These are phyloP conservation scores for Solanum etuberosum DNA, from an alignment of 257 asterid genomes.

Conservation along the genomic window DNA sequence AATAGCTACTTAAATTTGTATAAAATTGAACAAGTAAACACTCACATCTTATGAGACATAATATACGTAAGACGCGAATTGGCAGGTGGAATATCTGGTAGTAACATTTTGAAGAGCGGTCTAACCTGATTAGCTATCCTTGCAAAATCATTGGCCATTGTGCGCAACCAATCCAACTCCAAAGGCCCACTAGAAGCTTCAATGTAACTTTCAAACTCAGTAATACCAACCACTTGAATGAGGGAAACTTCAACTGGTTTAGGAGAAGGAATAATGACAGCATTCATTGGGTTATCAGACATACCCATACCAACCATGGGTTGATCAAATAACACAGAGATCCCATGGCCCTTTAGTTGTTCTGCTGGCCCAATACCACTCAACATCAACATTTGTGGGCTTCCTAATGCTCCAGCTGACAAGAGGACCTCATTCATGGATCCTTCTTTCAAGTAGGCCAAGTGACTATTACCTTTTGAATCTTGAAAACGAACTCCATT, in stretches of 20 bases:
- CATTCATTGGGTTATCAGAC: constrained; percentile 77
- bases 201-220: constrained; percentile 36
- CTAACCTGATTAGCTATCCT: constrained; percentile 37
- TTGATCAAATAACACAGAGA: constrained; percentile 19
- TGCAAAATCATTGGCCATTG: constrained; percentile 12
- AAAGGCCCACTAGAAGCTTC: constrained; percentile 51
- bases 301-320: constrained; percentile 68
- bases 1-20: too few relatives aligned
- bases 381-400: constrained; percentile 72
- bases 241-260: constrained; percentile 44
- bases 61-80: too few relatives aligned
- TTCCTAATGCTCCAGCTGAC: constrained; percentile 80
- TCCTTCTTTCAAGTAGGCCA: constrained; percentile 31
- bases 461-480: constrained; percentile 29
- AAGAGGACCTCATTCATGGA: constrained; percentile 37
- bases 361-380: constrained; percentile 48
- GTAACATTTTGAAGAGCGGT: neutral
- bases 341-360: constrained; percentile 11
- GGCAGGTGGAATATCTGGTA: neutral
- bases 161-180: constrained; percentile 22
- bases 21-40: too few relatives aligned
- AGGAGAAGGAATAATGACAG: constrained; percentile 41
- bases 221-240: constrained; percentile 51
- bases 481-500: constrained; percentile 50
- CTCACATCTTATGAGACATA: too few relatives aligned